Evolutionary conservation across 1,284 basidiomycete species (phyloP), one percentile per base, ranked within the genome.

Genomic region (Wallemia mellicola): DNA sequence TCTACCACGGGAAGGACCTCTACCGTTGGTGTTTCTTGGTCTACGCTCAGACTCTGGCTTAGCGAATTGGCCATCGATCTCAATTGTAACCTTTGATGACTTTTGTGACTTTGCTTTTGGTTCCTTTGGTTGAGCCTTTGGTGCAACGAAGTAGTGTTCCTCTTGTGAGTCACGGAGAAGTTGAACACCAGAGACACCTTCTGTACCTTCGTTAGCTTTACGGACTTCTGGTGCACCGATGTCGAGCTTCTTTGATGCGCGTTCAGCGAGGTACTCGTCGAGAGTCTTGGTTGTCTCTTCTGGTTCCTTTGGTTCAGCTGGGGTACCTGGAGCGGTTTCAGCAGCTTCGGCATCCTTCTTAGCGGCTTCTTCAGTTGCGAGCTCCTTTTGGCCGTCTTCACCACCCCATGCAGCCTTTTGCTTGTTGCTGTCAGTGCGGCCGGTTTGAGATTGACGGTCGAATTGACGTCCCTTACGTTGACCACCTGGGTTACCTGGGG

Each of bases 211-310:
- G 55, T 57, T 57, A 25, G 55, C 55, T 24, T 57, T 57, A 28
- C 55, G 55, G 24, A 28, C 55, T 28, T 57, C 9, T 19, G 55
- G 55, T 19, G 27, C 25, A 24, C 27, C 55, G n/a, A 57, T 28
- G 55, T 57, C 27, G 15, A 57, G 55, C 1, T 77, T 75, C 64
- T 74, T 75, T 62, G 79, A 77, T 66, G 77, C 79, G 71, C 82
- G 73, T 71, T 83, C 77, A 63, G 82, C 79, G 62, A 82, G 74
- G 71, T 86, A 88, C 70, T 88, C 79, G 59, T 86, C 85, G 65
- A 87, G 75, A 54, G 86, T 91, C 72, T 88, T 86, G 74, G 94
- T 89, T 71, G 89, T 86, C 70, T 91, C 86, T 70, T 94, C 88
- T 77, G 81, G 64, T 72, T 71, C 63, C 78, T 77, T 64, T 71